Evolutionary conservation across 345 rosid species (phyloP).

Genomic region (Linum tenue): DNA sequence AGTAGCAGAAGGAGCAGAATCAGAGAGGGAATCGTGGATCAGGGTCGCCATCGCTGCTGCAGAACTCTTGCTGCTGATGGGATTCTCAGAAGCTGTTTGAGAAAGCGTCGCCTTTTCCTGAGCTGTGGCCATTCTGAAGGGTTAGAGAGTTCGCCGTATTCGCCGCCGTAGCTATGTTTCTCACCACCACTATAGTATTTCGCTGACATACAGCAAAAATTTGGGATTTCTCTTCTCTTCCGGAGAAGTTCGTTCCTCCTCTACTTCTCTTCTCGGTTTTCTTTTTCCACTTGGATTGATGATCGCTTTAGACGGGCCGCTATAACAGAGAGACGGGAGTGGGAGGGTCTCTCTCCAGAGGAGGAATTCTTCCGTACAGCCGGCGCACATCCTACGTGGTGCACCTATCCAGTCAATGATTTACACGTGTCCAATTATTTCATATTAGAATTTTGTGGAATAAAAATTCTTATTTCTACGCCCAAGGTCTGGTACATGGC

Average conservation of each 20-base stretch:
- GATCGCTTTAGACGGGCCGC: too few relatives aligned
- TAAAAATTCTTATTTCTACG: too few relatives aligned
- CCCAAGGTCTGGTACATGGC: too few relatives aligned
- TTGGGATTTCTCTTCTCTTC: not conserved
- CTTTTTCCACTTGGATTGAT: too few relatives aligned
- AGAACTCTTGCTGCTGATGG: not conserved
- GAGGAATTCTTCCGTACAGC: too few relatives aligned
- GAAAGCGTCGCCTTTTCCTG: constrained; percentile 28
- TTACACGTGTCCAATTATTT: too few relatives aligned
- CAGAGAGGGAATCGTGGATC: not conserved
- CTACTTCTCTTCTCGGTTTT: too few relatives aligned
- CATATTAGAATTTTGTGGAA: too few relatives aligned
- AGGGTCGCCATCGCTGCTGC: not conserved
- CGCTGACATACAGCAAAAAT: constrained; percentile 27
- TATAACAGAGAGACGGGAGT: too few relatives aligned
- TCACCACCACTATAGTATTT: constrained; percentile 14
- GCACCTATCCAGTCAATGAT: too few relatives aligned
- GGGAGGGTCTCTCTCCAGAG: too few relatives aligned
- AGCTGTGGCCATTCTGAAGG: constrained; percentile 33
- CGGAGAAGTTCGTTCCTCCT: not conserved
- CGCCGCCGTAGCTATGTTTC: constrained; percentile 16
- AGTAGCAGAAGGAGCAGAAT: not conserved
- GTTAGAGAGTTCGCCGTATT: constrained; percentile 24
- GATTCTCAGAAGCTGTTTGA: not conserved
- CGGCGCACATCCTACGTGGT: too few relatives aligned